A percentile compares a stretch with the other conserved stretches of the same genome.
phyloP scores from a whole-genome alignment of 1,284 basidiomycete genomes.

The Moesziomyces parantarcticus region DNA sequence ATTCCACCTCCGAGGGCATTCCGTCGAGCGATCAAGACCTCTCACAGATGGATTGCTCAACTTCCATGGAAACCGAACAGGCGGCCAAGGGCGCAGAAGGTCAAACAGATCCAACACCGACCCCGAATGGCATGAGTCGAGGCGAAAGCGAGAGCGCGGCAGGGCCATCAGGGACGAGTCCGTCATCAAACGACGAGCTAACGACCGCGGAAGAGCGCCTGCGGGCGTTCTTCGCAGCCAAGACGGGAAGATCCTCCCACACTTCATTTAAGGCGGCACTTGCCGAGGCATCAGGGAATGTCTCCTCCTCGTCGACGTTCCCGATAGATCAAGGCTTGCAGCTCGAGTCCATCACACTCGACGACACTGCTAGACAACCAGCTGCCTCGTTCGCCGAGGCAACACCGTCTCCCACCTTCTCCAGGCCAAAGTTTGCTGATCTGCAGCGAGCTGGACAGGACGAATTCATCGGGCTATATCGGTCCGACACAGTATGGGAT shows the following conservation, averaged over 20 bases:
- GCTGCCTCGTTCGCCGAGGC: neutral
- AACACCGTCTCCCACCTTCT: neutral
- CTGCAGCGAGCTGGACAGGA: conserved; percentile 16
- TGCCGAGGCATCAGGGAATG: neutral
- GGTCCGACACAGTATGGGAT: conserved; percentile 32
- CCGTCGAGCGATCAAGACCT: no score
- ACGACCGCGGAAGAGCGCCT: conserved; percentile 14
- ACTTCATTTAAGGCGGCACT: neutral
- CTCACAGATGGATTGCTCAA: no score
- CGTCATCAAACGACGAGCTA: conserved; percentile 3
- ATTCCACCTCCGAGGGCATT: no score
- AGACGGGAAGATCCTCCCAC: neutral
- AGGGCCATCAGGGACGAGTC: neutral
- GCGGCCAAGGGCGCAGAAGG: no score
- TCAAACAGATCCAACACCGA: no score
- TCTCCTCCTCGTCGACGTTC: neutral
- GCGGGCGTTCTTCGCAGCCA: conserved; percentile 10
- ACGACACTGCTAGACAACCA: neutral
- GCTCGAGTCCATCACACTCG: neutral
- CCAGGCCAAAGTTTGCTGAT: conserved; percentile 25
- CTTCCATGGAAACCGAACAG: no score
- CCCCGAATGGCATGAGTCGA: no score
- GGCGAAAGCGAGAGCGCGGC: neutral
- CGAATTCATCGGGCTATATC: conserved; percentile 14
- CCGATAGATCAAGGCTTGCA: neutral